These are phyloP conservation scores for Neofusicoccum cordaticola DNA, from an alignment of 2,329 filamentous ascomycete species.

Conservation along the genomic window DNA sequence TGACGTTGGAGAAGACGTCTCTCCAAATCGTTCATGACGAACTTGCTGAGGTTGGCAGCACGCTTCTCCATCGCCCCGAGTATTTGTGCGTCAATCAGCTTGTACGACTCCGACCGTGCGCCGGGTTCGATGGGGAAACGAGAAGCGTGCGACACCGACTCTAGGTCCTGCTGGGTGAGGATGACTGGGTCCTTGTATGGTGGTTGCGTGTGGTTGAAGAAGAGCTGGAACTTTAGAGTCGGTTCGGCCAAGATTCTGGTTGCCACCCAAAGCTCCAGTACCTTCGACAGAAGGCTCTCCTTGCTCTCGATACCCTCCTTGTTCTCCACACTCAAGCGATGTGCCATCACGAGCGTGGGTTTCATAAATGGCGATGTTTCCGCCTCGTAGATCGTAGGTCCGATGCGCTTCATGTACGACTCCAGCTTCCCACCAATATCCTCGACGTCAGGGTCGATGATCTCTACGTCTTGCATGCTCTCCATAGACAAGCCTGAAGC, in stretches of 20 bases:
- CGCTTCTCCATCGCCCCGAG: conserved; percentile 56
- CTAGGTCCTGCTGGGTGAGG: conserved; percentile 21
- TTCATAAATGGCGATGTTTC: conserved; percentile 53
- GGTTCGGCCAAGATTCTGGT: conserved; percentile 54
- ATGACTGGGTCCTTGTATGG: conserved; percentile 32
- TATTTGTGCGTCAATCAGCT: conserved; percentile 53
- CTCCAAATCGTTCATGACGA: conserved; percentile 59
- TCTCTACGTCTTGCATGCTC: conserved; percentile 30
- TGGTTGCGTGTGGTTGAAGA: conserved; percentile 42
- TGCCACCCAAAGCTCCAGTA: conserved; percentile 56
- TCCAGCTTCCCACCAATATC: conserved; percentile 53
- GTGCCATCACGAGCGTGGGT: conserved; percentile 43
- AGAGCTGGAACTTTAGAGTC: conserved; percentile 49
- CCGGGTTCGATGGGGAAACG: conserved; percentile 21
- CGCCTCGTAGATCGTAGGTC: conserved; percentile 44
- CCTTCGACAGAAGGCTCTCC: conserved; percentile 50
- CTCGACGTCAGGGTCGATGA: conserved; percentile 50
- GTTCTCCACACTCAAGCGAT: conserved; percentile 30
- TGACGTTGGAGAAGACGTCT: conserved; percentile 58
- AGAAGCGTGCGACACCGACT: neutral
- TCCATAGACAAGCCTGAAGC: conserved; percentile 15
- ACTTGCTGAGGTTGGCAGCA: conserved; percentile 51
- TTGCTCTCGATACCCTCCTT: conserved; percentile 19
- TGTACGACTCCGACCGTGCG: conserved; percentile 43
- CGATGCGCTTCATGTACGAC: conserved; percentile 52